Conservation (phyloP, 2,329 filamentous ascomycete genomes). For the Neopestalotiopsis sp. region DNA sequence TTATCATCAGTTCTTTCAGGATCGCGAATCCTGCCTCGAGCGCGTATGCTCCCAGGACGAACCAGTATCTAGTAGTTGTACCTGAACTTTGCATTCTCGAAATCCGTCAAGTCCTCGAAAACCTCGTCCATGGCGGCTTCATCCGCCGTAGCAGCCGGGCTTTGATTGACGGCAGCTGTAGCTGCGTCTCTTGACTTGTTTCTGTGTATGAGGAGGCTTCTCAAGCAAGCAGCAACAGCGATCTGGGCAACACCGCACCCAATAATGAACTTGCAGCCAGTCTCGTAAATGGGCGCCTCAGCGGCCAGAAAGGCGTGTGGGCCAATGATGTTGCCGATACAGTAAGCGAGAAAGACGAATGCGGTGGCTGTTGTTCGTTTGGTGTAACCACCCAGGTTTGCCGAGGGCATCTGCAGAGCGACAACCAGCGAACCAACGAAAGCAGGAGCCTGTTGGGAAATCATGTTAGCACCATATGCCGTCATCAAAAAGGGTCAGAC, state of each 20-base stretch:
- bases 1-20: too few species aligned
- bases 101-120: slow-evolving; percentile 4
- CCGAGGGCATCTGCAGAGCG: slow-evolving; percentile 55
- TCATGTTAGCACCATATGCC: neutral
- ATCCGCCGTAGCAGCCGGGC: neutral
- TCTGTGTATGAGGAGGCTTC: slow-evolving; percentile 40
- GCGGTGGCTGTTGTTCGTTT: slow-evolving; percentile 51
- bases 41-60: neutral
- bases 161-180: neutral
- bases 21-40: neutral
- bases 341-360: slow-evolving; percentile 51
- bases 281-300: slow-evolving; percentile 53
- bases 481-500: neutral
- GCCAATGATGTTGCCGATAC: slow-evolving; percentile 51
- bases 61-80: neutral
- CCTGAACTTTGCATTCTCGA: slow-evolving; percentile 8
- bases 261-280: slow-evolving; percentile 56
- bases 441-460: neutral
- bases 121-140: neutral
- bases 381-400: slow-evolving; percentile 53
- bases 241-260: slow-evolving; percentile 49
- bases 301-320: slow-evolving; percentile 49
- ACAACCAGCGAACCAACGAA: slow-evolving; percentile 58
- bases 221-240: slow-evolving; percentile 38
- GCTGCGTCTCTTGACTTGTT: slow-evolving; percentile 44